These are phyloP conservation scores for Cryptococcus sp. DNA, from an alignment of 1,284 basidiomycete species.

Conservation along the genomic window DNA sequence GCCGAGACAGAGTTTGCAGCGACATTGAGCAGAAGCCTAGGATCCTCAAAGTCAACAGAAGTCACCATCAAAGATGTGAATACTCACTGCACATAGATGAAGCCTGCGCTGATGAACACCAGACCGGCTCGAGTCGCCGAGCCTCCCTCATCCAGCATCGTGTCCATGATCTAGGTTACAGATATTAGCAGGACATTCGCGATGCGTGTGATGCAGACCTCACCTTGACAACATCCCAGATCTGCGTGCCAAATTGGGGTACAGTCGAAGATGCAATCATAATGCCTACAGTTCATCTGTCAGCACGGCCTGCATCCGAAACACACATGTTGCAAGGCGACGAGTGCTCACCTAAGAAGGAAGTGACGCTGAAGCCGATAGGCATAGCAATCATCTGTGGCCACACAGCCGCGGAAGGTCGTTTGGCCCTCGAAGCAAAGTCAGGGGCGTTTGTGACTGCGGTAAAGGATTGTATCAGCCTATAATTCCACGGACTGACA, in stretches of 20 bases:
- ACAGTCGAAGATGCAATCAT: conserved; percentile 78
- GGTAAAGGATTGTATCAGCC: conserved; percentile 18
- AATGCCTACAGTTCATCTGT: conserved; percentile 51
- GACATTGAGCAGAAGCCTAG: conserved; percentile 60
- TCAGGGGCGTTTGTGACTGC: conserved; percentile 63
- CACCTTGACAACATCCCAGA: conserved; percentile 64
- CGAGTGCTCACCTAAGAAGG: conserved; percentile 64
- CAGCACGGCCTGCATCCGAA: too few relatives aligned
- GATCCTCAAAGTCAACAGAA: neutral
- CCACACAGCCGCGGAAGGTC: conserved; percentile 66
- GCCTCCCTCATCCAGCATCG: conserved; percentile 35
- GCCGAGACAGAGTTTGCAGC: conserved; percentile 83
- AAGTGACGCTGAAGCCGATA: conserved; percentile 72
- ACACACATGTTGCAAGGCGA: too few relatives aligned
- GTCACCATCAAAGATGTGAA: neutral
- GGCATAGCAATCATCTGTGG: conserved; percentile 76
- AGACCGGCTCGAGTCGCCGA: conserved; percentile 40
- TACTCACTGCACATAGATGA: conserved; percentile 46
- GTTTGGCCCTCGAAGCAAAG: conserved; percentile 72
- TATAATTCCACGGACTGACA: conserved; percentile 7
- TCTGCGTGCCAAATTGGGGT: conserved; percentile 71
- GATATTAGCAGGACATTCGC: neutral
- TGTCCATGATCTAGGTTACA: conserved; percentile 47
- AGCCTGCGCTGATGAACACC: conserved; percentile 65
- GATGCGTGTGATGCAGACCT: neutral